These are phyloP conservation scores for Psilocybe cubensis DNA, from an alignment of 768 basidiomycete species.

Conservation along the genomic window DNA sequence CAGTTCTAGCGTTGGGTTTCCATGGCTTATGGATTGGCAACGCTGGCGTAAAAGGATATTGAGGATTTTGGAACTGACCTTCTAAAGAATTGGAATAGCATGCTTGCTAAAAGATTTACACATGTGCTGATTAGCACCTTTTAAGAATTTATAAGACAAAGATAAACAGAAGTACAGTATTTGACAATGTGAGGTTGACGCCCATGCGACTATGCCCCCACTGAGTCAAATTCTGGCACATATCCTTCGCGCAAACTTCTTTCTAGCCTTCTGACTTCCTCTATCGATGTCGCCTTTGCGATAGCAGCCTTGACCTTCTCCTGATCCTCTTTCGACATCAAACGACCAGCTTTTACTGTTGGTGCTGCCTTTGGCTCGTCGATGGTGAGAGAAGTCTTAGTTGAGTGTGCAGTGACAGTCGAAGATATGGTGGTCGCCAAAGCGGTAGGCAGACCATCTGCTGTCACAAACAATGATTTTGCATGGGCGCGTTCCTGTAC, in stretches of 20 bases:
- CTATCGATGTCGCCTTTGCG: slow-evolving; percentile 86
- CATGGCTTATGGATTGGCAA: slow-evolving; percentile 77
- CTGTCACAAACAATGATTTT: slow-evolving; percentile 78
- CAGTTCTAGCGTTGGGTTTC: slow-evolving; percentile 62
- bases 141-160: slow-evolving; percentile 12
- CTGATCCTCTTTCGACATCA: slow-evolving; percentile 92
- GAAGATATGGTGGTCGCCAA: slow-evolving; percentile 80
- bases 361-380: slow-evolving; percentile 77
- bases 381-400: slow-evolving; percentile 65
- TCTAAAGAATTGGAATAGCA: not conserved
- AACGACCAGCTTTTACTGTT: slow-evolving; percentile 71
- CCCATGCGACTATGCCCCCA: slow-evolving; percentile 59
- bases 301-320: slow-evolving; percentile 88
- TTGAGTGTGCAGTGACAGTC: slow-evolving; percentile 66
- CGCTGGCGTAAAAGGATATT: slow-evolving; percentile 48
- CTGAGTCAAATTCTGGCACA: slow-evolving; percentile 75
- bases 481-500: slow-evolving; percentile 79
- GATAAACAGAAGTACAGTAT: slow-evolving; percentile 15
- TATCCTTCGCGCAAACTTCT: slow-evolving; percentile 85
- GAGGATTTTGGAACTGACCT: slow-evolving; percentile 10
- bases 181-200: slow-evolving; percentile 13
- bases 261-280: slow-evolving; percentile 85
- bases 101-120: not conserved
- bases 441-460: slow-evolving; percentile 75
- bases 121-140: slow-evolving; percentile 10